Evolutionary conservation across 768 basidiomycete species (phyloP).

Genomic region (Boletales sp.): DNA sequence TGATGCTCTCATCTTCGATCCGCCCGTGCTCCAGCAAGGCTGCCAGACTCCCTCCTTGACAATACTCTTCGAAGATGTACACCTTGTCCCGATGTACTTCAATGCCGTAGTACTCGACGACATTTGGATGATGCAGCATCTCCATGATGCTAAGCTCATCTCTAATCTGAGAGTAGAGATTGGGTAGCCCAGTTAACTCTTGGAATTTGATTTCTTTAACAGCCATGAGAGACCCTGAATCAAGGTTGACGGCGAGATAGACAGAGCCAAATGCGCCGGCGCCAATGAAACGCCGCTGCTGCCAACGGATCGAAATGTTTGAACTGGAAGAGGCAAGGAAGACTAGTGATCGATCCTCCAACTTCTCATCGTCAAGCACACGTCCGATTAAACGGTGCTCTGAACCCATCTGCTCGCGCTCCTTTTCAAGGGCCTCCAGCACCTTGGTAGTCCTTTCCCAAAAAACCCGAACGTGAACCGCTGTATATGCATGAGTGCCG

Average conservation of each 20-base stretch:
- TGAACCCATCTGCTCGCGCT: constrained; percentile 54
- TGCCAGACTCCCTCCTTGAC: constrained; percentile 91
- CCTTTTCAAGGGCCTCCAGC: constrained; percentile 61
- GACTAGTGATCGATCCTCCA: constrained; percentile 89
- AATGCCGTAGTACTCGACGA: constrained; percentile 98
- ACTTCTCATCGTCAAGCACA: constrained; percentile 89
- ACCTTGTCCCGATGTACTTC: constrained; percentile 99
- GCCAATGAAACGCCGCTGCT: constrained; percentile 97
- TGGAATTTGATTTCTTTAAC: constrained; percentile 99
- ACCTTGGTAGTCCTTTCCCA: constrained; percentile 69
- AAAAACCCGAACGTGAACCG: constrained; percentile 64
- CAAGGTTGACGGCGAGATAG: constrained; percentile 96
- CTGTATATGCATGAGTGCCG: constrained; percentile 44
- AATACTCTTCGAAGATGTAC: constrained; percentile 98
- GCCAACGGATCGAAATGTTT: constrained; percentile 96
- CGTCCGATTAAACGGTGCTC: constrained; percentile 83
- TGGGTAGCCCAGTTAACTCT: constrained; percentile 84
- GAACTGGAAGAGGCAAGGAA: constrained; percentile 95
- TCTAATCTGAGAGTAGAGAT: constrained; percentile 86
- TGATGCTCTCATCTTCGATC: constrained; percentile 95
- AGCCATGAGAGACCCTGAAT: constrained; percentile 95
- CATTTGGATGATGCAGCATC: constrained; percentile 94
- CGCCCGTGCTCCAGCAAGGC: constrained; percentile 87
- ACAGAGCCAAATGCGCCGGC: constrained; percentile 99
- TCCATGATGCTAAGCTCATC: constrained; percentile 98